Conservation (phyloP, 1,284 basidiomycete genomes). For the Heterobasidion parviporum region DNA sequence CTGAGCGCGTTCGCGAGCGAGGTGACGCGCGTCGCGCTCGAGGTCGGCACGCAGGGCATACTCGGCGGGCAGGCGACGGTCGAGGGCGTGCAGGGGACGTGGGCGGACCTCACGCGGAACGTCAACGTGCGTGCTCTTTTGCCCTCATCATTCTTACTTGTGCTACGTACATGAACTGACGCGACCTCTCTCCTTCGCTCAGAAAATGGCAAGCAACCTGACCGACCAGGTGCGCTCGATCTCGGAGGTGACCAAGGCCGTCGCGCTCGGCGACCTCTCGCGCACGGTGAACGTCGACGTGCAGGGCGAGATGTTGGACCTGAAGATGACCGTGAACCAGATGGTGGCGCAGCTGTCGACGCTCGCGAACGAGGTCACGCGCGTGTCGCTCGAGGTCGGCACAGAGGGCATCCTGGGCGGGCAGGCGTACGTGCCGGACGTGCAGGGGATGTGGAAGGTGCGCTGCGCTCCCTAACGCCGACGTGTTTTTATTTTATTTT, state of each 20-base stretch:
- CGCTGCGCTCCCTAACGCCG: background rate
- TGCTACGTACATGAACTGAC: background rate
- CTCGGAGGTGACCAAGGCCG: conserved; percentile 94
- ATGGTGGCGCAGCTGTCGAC: conserved; percentile 87
- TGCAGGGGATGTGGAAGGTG: conserved; percentile 90
- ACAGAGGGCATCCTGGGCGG: conserved; percentile 96
- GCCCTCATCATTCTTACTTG: background rate
- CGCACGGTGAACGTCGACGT: conserved; percentile 93
- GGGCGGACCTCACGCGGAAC: conserved; percentile 87
- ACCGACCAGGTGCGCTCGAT: conserved; percentile 98
- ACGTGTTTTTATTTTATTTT: background rate
- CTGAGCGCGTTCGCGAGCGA: conserved; percentile 89
- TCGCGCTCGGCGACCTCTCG: conserved; percentile 86
- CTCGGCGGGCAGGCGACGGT: conserved; percentile 90
- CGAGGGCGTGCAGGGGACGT: conserved; percentile 89
- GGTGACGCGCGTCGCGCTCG: conserved; percentile 90
- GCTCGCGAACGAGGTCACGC: conserved; percentile 79
- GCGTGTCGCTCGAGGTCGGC: conserved; percentile 87
- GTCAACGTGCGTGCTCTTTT: conserved; percentile 56
- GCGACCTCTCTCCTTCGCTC: background rate
- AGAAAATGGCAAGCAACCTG: conserved; percentile 87
- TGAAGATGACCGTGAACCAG: conserved; percentile 87
- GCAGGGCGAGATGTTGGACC: conserved; percentile 93
- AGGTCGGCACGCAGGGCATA: conserved; percentile 89
- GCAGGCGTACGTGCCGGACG: conserved; percentile 82